Percentiles rank a stretch among this genome's conserved stretches.
Conservation (phyloP, 164 flowering plant genomes). For the Macadamia tetraphylla region DNA sequence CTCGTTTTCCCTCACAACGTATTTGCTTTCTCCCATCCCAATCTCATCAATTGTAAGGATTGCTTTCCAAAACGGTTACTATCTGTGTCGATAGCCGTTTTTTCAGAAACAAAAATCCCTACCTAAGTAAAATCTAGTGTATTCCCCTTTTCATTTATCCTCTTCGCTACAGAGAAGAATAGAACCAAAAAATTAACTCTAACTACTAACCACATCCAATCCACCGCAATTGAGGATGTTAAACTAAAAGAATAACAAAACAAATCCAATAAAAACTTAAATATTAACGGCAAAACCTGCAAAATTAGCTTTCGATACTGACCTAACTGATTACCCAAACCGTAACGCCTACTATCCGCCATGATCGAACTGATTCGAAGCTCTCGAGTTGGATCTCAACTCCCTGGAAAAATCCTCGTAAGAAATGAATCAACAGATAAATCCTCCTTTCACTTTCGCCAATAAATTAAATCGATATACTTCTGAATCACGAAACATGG, state of each 20-base stretch:
- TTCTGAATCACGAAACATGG: background rate
- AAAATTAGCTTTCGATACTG: conserved; percentile 1
- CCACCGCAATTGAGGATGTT: background rate
- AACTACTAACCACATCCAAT: background rate
- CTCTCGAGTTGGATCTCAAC: conserved; percentile 6
- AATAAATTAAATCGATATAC: background rate
- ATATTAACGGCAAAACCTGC: background rate
- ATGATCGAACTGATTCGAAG: conserved; percentile 16
- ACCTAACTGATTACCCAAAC: conserved; percentile 40
- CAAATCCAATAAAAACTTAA: background rate
- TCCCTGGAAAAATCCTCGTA: background rate
- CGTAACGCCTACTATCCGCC: conserved; percentile 46
- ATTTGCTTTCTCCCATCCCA: no score
- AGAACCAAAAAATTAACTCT: no score
- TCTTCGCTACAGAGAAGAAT: no score
- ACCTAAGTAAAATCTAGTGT: no score
- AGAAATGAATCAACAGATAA: background rate
- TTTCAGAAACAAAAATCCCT: no score
- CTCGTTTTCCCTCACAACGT: no score
- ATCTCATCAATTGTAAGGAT: no score
- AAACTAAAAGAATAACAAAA: background rate
- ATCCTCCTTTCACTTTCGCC: background rate
- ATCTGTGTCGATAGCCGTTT: no score
- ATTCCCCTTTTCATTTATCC: no score
- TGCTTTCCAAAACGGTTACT: no score